These are phyloP conservation scores for Berberis thunbergii DNA, from an alignment of 164 flowering plant genomes.

Conservation along the genomic window DNA sequence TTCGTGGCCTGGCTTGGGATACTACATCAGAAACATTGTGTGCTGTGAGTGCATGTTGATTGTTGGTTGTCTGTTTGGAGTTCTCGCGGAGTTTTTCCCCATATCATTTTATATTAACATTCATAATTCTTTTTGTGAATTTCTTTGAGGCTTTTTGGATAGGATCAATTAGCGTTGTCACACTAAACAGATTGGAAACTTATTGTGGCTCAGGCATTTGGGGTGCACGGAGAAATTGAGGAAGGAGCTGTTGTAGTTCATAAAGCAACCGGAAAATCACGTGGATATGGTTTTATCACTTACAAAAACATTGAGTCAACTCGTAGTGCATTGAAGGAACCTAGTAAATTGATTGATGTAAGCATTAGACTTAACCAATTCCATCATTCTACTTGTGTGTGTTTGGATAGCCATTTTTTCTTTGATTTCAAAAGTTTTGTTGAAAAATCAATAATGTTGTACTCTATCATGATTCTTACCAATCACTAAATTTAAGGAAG, in stretches of 20 bases:
- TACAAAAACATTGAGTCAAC: constrained; percentile 63
- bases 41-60: constrained; percentile 69
- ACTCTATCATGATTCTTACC: too few species aligned
- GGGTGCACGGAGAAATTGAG: constrained; percentile 66
- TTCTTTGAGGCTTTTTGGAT: neutral
- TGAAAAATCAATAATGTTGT: too few species aligned
- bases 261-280: constrained; percentile 62
- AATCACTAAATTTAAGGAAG: too few species aligned
- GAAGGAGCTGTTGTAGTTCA: constrained; percentile 78
- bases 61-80: constrained; percentile 27
- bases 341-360: constrained; percentile 25
- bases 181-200: constrained; percentile 3
- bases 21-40: constrained; percentile 75
- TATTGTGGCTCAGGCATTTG: constrained; percentile 43
- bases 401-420: too few species aligned
- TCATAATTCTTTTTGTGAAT: too few species aligned
- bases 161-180: constrained; percentile 2
- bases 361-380: too few species aligned
- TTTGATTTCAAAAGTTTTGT: too few species aligned
- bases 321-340: constrained; percentile 50
- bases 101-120: neutral
- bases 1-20: constrained; percentile 77
- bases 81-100: constrained; percentile 4
- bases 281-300: constrained; percentile 73
- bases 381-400: too few species aligned